Evolutionary conservation across 441 rosid species (phyloP).

Genomic region (Pelargonium australe): DNA sequence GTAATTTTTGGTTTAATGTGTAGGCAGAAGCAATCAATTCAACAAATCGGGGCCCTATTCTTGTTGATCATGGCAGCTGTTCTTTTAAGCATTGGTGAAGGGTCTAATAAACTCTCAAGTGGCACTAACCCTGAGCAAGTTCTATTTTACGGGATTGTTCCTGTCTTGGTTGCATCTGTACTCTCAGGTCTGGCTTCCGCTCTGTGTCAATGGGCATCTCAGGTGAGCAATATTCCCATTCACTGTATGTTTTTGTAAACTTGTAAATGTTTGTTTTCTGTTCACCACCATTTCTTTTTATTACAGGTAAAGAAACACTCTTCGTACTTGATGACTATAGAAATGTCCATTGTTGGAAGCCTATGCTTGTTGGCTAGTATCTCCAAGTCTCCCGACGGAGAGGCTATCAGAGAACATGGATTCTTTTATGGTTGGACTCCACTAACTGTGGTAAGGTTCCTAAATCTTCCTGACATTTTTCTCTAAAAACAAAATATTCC

Average conservation of each 20-base stretch:
- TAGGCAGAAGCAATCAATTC: constrained; percentile 90
- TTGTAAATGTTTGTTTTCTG: constrained; percentile 10
- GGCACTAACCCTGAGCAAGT: constrained; percentile 49
- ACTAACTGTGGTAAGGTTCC: constrained; percentile 57
- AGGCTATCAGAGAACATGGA: constrained; percentile 66
- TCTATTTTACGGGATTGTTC: constrained; percentile 79
- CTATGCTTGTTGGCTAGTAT: constrained; percentile 75
- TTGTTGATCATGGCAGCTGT: constrained; percentile 83
- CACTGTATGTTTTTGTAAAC: neutral
- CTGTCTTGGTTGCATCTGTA: constrained; percentile 86
- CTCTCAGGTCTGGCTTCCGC: constrained; percentile 97
- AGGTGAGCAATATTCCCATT: constrained; percentile 41
- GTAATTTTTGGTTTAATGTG: constrained; percentile 21
- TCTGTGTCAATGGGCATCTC: constrained; percentile 98
- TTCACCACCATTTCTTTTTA: constrained; percentile 10
- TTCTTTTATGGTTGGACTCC: constrained; percentile 97
- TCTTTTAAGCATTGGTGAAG: constrained; percentile 90
- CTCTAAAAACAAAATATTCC: neutral
- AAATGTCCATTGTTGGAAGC: constrained; percentile 94
- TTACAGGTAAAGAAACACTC: constrained; percentile 89
- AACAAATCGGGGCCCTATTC: constrained; percentile 82
- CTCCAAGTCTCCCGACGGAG: constrained; percentile 90
- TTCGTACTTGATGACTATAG: constrained; percentile 91
- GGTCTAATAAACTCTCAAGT: constrained; percentile 62
- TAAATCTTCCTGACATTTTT: neutral